Conservation (phyloP, 257 asterid species). For the Lavandula angustifolia region DNA sequence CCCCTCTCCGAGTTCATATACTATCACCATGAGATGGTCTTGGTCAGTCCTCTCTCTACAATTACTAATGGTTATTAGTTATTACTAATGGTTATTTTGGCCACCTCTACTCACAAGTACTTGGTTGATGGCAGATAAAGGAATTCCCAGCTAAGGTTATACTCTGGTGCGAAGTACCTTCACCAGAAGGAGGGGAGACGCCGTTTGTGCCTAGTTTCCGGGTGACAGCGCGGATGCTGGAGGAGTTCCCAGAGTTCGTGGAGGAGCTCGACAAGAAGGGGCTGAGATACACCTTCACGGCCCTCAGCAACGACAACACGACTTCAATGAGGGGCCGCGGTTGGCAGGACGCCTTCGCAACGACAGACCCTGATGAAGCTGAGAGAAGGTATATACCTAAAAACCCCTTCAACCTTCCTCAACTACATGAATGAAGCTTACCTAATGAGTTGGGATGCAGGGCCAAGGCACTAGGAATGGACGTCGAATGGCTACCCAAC, state of each 20-base stretch:
- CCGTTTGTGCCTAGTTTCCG: conserved; percentile 82
- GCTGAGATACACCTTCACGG: conserved; percentile 64
- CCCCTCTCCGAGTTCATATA: conserved; percentile 78
- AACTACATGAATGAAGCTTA: neutral
- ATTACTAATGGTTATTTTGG: neutral
- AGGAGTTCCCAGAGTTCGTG: conserved; percentile 74
- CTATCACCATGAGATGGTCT: conserved; percentile 88
- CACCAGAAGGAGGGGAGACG: conserved; percentile 87
- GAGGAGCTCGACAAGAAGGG: conserved; percentile 74
- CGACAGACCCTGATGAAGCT: conserved; percentile 70
- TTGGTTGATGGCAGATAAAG: conserved; percentile 45
- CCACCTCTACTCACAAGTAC: too few relatives aligned
- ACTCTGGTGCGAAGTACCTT: conserved; percentile 71
- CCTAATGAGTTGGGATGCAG: conserved; percentile 31
- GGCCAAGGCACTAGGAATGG: conserved; percentile 74
- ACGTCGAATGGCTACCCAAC: conserved; percentile 72
- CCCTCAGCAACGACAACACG: conserved; percentile 58
- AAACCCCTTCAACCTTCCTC: neutral
- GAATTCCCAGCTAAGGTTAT: conserved; percentile 76
- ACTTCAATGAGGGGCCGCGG: conserved; percentile 88
- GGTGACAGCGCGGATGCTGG: conserved; percentile 64
- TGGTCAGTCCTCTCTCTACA: too few relatives aligned
- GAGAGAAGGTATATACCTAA: conserved; percentile 51
- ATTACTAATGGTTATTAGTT: too few relatives aligned
- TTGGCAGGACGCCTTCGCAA: conserved; percentile 81